Base-by-base conservation (phyloP, 106 monocot genomes). In the Dioscorea alata region DNA sequence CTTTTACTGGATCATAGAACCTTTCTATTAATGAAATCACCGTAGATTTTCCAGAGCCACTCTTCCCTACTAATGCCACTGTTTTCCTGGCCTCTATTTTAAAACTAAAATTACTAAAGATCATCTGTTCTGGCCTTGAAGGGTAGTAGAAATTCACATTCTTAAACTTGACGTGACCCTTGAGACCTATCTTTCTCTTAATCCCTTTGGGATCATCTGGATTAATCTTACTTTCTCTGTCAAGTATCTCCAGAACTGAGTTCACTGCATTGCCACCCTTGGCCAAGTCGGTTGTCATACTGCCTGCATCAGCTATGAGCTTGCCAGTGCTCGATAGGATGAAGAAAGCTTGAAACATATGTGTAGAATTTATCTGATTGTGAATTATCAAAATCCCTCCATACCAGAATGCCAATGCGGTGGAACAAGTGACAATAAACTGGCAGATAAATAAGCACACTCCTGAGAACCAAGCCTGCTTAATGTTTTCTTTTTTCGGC, bases 21-120 rank as follows among this genome's bases (percentile, higher is more conserved):
- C 81, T 66, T 20, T 68, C 61, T 7, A 81, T 69, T 18, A 81
- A 66, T 1, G 50, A 72, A 4, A 81, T 68, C 12, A 76, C 48
- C 9, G 81, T 76, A 4, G 81, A 81, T 48, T 81, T 81, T 35
- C 81, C 81, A 12, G 81, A 76, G 0, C 81, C 81, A 19, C 81
- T 81, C 13, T 67, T 61, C 4, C 81, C 81, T 5, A 76, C 81
- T 4, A 81, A 14, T 1, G 81, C 81, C 31, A 71, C 17, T 28
- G 57, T 60, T 33, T 58, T 59, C 8, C 72, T 72, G 13, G 72
- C 72, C 31, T 64, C 63, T 28, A 81, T 72, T 22, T 21, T 68
- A 3, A 81, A 52, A 22, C 31, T 71, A 6, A 81, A 32, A 1
- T 72, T 68, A 2, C 50, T 51, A 5, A 81, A 64, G 12, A 81